Percentiles rank a stretch among this genome's conserved stretches.
phyloP scores from a whole-genome alignment of 2,329 filamentous ascomycete genomes.

The Chalaropsis thielavioides region DNA sequence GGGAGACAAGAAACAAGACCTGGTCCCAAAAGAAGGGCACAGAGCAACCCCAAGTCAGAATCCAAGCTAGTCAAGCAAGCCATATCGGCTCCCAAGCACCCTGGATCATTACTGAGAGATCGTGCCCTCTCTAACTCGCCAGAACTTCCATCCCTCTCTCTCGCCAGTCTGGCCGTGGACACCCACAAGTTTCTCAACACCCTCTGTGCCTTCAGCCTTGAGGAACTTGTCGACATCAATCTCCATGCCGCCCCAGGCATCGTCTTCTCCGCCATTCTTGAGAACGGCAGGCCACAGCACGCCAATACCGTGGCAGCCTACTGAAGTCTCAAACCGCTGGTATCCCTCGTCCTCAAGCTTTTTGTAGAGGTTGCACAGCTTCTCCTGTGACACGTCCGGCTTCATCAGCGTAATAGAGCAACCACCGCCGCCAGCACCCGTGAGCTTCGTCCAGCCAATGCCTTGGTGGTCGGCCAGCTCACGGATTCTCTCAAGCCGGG shows the following conservation, averaged over 20 bases:
- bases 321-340: slow-evolving; percentile 70
- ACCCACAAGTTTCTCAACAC: slow-evolving; percentile 75
- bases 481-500: slow-evolving; percentile 76
- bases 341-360: slow-evolving; percentile 60
- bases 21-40: neutral
- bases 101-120: slow-evolving; percentile 5
- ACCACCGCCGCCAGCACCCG: slow-evolving; percentile 85
- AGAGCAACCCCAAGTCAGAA: neutral
- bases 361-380: slow-evolving; percentile 47
- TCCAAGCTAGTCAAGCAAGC: neutral
- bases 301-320: slow-evolving; percentile 86
- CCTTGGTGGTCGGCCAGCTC: slow-evolving; percentile 80
- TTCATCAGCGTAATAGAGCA: slow-evolving; percentile 86
- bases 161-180: slow-evolving; percentile 55
- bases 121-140: slow-evolving; percentile 40
- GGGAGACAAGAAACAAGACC: neutral
- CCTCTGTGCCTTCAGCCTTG: slow-evolving; percentile 67
- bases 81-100: neutral
- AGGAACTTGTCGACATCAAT: slow-evolving; percentile 79
- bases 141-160: slow-evolving; percentile 75
- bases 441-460: slow-evolving; percentile 95
- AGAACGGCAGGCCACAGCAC: slow-evolving; percentile 87
- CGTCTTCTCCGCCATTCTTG: slow-evolving; percentile 67
- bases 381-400: slow-evolving; percentile 42
- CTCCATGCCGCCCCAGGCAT: slow-evolving; percentile 70